Percentiles rank a stretch among this genome's conserved stretches.
phyloP scores from a whole-genome alignment of 495 filamentous ascomycete species.

The Neurospora pannonica region DNA sequence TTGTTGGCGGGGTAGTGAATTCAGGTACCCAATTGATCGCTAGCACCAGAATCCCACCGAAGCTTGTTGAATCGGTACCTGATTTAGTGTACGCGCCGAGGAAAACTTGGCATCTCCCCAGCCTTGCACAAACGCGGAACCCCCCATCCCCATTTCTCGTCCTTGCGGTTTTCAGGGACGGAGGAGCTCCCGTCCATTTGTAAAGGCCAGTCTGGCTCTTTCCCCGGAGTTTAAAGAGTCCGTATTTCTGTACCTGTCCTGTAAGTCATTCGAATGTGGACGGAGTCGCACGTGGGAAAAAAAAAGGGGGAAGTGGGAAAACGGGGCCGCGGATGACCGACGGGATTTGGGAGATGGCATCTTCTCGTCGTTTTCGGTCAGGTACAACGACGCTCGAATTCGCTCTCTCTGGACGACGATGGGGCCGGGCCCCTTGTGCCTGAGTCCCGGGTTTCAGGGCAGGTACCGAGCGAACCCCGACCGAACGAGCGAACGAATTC shows the following conservation, averaged over 20 bases:
- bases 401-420: not conserved
- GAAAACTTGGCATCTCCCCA: not conserved
- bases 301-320: not conserved
- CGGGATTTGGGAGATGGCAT: not conserved
- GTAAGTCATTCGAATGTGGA: not conserved
- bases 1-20: not conserved
- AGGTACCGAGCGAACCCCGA: not conserved
- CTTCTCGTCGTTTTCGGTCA: not conserved
- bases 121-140: not conserved
- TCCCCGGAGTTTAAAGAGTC: not conserved
- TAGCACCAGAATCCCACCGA: not conserved
- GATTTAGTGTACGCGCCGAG: not conserved
- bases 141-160: not conserved
- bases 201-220: not conserved
- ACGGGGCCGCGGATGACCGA: not conserved
- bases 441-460: not conserved
- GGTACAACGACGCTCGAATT: not conserved
- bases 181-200: not conserved
- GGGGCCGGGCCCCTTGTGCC: not conserved
- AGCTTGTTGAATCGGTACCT: not conserved
- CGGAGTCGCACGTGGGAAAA: not conserved
- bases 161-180: not conserved
- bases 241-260: not conserved
- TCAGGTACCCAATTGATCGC: not conserved
- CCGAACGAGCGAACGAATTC: not conserved